Evolutionary conservation across 2,329 filamentous ascomycete species (phyloP), one percentile per base, ranked within the genome.

Genomic region (Corynespora cassiicola): DNA sequence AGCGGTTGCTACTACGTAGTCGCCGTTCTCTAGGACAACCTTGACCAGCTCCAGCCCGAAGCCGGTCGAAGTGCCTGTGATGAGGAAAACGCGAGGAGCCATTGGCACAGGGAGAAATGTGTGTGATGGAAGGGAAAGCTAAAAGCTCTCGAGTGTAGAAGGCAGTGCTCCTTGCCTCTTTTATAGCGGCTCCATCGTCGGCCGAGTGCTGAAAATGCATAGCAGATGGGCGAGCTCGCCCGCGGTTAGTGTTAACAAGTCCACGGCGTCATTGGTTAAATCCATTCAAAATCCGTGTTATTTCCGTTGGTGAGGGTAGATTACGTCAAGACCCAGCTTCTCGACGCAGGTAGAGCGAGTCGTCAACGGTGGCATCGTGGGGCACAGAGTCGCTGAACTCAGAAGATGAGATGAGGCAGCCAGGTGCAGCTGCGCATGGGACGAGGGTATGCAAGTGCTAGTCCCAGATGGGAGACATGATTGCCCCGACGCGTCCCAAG

Each of bases 51-150:
- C 69, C 23, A 65, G 48, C 40, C 73, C 73, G 52, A 76, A 75
- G 33, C 73, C 73, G n/a, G 72, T 74, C 3, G 65, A 70, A 12
- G 69, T 72, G 36, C 73, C 73, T 3, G 72, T 76, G 39, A 75
- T 73, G 52, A 75, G 63, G 50, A 75, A 75, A 42, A 75, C 68
- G 41, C 70, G 68, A 22, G 70, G 69, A 36, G 70, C 54, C 69
- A 73, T 73, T 23, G 23, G 51, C 30, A 11, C 9, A 36, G 7
- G 16, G 18, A 7, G 27, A 24, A 24, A 8, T 22, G 3, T 7
- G 15, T 12, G 14, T 23, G 31, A 31, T 18, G 5, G 31, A 23
- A 14, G 17, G 22, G 29, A 19, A 20, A 14, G n/a, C n/a, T n/a
- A n/a, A n/a, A n/a, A n/a, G n/a, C n/a, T n/a, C n/a, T n/a, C n/a